Evolutionary conservation across 257 asterid genomes (phyloP), one percentile per base, ranked within the genome.

Genomic region (Solanum piurae): DNA sequence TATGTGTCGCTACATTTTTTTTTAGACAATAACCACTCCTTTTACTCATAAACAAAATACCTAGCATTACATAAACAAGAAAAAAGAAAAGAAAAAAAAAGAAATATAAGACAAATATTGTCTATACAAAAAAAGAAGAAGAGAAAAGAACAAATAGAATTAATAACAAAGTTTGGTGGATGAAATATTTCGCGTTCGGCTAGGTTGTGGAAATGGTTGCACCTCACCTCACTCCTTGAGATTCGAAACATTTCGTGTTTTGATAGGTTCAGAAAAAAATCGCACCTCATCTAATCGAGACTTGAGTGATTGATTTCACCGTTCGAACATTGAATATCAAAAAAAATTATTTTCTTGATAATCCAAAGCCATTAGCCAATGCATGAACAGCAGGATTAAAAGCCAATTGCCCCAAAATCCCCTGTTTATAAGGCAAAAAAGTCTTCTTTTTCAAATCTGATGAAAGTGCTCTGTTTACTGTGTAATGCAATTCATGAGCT

Each of bases 371-470:
- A 88, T 93, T 93, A 73, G 96, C 94, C 25, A 95, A 79, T 36
- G 95, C 96, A 85, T 93, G 92, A 23, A 89, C 93, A 6, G 96
- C 90, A 34, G 96, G 97, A 86, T 91, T 94, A 82, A 94, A 90
- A 0, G 97, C 91, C 9, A 93, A 88, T 62, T 93, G 92, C 6
- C 98, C 98, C 86, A 95, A 62, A 87, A 94, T 95, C 23, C 98
- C 98, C 88, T 93, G 97, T 87, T 94, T 95, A 87, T 95, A 95
- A 3, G 98, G 98, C 89, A 95, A 88, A 89, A 93, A 94, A 9
- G 96, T 95, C 85, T 91, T 95, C 94, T 91, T 95, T 92, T 94
- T 95, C 89, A 94, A 55, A 87, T 94, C 95, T 71, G 93, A 93
- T 0, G 97, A 93, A 91, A 89, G 94, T 83, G 97, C 98, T 86